Base-by-base conservation (phyloP, 257 asterid species). In the Fraxinus pennsylvanica region DNA sequence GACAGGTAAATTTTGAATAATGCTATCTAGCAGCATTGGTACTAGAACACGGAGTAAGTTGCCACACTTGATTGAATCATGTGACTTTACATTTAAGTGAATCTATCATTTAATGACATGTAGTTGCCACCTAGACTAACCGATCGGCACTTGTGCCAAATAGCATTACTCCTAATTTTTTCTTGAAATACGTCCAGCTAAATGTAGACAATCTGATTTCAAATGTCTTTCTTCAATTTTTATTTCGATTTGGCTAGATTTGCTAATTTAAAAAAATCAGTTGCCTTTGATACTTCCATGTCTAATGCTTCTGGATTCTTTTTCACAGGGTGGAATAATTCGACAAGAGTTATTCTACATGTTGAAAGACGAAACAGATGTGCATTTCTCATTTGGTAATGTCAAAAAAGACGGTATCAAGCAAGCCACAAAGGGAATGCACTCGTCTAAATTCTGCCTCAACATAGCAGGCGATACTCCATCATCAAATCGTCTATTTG, bases 401-500 rank as follows among this genome's bases (percentile, higher is more conserved):
- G 84, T 88, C 32, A 84, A 84, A 45, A 88, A 88, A 4, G 91
- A 85, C 14, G 96, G 97, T 8, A 83, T 92, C 54, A 80, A 39
- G 57, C 86, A 83, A 74, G 96, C 97, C 12, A 79, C 91, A 0
- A 30, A 74, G 27, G 97, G 97, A 12, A 90, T 92, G 97, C 91
- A 83, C 4, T 76, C 84, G 9, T 90, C 97, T 9, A 92, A 89
- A 66, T 92, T 92, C 89, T 92, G 97, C 82, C 97, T 92, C 77
- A 89, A 92, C 84, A 89, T 92, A 12, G 97, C 97, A 0, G 96
- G 97, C 0, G 96, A 92, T 78, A 92, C 97, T 21, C 97, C 97
- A 13, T 92, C 96, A 2, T 92, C 97, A 15, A 92, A 92, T 87
- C 94, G 96, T 12, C 96, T 92, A 57, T 92, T 90, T 77, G 97